Evolutionary conservation across 2,329 filamentous ascomycete species (phyloP), one percentile per base, ranked within the genome.

Genomic region (Paraconiothyrium sp.): DNA sequence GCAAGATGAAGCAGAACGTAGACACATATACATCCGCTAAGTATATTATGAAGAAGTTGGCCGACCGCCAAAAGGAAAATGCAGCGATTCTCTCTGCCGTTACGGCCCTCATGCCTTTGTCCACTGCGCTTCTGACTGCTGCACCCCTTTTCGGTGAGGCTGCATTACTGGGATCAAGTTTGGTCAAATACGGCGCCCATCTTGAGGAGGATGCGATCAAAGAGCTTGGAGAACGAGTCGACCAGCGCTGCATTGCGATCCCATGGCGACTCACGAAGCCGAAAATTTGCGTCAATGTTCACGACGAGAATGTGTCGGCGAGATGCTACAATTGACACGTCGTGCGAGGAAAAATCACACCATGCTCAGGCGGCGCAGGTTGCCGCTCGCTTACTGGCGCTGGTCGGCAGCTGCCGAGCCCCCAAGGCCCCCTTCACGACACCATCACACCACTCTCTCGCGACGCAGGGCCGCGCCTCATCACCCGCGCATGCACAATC

Each of bases 361-460:
- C n/a, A 48, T 56, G 39, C 54, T 56, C 54, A 56, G 54, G 54
- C 37, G 51, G 32, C 54, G 54, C 54, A 7, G 27, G 13, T 16
- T 30, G 54, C 54, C 27, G 54, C 41, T 56, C 30, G 43, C 41
- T 56, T 37, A 27, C 10, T 27, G 27, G 24, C n/a, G 41, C 27
- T 27, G 13, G 4, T 55, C 54, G 54, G 54, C 30, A 20, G 43
- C n/a, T 39, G 54, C 54, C 54, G 54, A 55, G 4, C 51, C 16
- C 2, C 14, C 16, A 16, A 43, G 37, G 49, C 49, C 30, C 27
- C 52, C 43, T 56, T 56, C 54, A 47, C 54, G 32, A 56, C 54
- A 56, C 54, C 32, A 48, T 56, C 54, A 56, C 54, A 56, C 54
- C 54, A 56, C 54, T 37, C 30, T 56, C 54, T 47, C 54, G 22